Percentiles rank a stretch among this genome's conserved stretches.
Conservation (phyloP, 2,329 filamentous ascomycete genomes). For the Raffaelea deltoideospora region DNA sequence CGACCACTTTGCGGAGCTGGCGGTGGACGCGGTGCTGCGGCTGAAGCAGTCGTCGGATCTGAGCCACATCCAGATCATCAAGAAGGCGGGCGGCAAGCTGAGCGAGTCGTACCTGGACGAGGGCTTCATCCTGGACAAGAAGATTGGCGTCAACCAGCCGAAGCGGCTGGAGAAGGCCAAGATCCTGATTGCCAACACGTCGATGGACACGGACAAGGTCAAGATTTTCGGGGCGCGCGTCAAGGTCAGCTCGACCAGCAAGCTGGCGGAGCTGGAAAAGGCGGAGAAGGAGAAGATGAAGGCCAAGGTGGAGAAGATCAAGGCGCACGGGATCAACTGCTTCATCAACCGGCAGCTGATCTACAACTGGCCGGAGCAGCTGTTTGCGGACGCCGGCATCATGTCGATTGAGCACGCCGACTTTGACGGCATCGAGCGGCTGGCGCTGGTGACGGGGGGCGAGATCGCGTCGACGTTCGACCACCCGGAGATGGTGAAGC, state of each 20-base stretch:
- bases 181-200: conserved; percentile 93
- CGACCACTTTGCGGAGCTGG: conserved; percentile 78
- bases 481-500: conserved; percentile 91
- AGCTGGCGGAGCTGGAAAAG: conserved; percentile 96
- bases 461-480: conserved; percentile 98
- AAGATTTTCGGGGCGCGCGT: conserved; percentile 98
- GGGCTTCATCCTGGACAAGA: conserved; percentile 97
- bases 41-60: conserved; percentile 84
- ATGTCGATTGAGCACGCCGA: conserved; percentile 98
- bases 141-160: conserved; percentile 96
- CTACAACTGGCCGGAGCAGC: conserved; percentile 99
- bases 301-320: conserved; percentile 97
- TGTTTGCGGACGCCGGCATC: conserved; percentile 95
- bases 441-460: conserved; percentile 89
- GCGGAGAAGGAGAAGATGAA: conserved; percentile 99
- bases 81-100: conserved; percentile 95
- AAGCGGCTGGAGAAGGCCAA: conserved; percentile 96
- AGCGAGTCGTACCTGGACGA: conserved; percentile 96
- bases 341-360: conserved; percentile 99
- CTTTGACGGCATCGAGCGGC: conserved; percentile 91
- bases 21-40: conserved; percentile 79
- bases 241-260: conserved; percentile 91
- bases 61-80: conserved; percentile 98
- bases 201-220: conserved; percentile 99
- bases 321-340: conserved; percentile 97